phyloP scores from a whole-genome alignment of 2,329 filamentous ascomycete genomes.

The Coniochaeta sp. region DNA sequence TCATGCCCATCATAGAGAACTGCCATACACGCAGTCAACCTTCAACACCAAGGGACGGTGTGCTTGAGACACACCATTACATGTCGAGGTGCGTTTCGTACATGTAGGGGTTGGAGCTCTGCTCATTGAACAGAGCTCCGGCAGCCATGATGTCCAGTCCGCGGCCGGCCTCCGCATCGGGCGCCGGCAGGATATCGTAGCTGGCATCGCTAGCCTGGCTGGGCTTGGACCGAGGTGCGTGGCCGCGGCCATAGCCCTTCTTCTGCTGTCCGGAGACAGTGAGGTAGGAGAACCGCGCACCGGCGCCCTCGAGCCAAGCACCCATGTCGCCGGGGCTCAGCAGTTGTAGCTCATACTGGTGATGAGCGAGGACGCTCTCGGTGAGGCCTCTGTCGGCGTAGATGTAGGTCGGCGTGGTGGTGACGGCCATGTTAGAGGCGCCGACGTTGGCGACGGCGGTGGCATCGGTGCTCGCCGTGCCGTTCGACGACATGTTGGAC shows the following conservation, averaged over 20 bases:
- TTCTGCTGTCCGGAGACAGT: not conserved
- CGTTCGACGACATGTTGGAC: not conserved
- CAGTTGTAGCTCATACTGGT: slow-evolving; percentile 6
- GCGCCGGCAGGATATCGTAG: not conserved
- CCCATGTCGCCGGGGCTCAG: slow-evolving; percentile 2
- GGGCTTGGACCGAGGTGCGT: slow-evolving; percentile 4
- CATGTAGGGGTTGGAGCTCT: not conserved
- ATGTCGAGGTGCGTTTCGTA: not conserved
- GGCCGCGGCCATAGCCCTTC: not conserved
- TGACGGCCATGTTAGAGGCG: slow-evolving; percentile 7
- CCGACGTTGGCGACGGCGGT: slow-evolving; percentile 10
- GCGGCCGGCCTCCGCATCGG: not conserved
- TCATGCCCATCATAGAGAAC: not conserved
- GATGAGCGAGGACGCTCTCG: slow-evolving; percentile 3
- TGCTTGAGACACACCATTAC: no score
- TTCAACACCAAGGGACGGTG: no score
- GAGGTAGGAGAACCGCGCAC: slow-evolving; percentile 2
- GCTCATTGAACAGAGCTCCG: slow-evolving; percentile 8
- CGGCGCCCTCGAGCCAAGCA: slow-evolving; percentile 8
- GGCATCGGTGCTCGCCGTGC: slow-evolving; percentile 5
- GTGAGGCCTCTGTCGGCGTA: slow-evolving; percentile 4
- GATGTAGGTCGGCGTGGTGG: not conserved
- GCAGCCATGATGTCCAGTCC: slow-evolving; percentile 3
- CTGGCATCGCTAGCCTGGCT: slow-evolving; percentile 7
- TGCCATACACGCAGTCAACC: not conserved